Evolutionary conservation across 176 grass and related monocot species (phyloP), one percentile per base, ranked within the genome.

Genomic region (Aegilops sharonensis): DNA sequence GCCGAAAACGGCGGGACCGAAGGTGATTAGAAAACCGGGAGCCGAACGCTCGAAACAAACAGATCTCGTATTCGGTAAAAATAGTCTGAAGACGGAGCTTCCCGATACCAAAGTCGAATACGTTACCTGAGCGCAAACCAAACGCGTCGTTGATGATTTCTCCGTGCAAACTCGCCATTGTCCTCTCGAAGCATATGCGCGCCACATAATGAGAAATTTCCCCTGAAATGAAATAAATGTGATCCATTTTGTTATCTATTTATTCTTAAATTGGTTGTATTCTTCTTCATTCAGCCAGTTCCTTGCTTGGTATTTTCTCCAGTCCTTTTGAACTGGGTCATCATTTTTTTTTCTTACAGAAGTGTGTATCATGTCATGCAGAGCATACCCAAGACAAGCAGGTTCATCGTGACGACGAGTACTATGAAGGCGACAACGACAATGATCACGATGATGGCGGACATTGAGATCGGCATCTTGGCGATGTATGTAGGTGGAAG

Each of bases 351-450:
- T 21, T 2, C 4, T 59, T 48, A 23, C 23, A 52, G 3, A 80
- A 86, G 20, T 87, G 71, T 69, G 27, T 83, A 11, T 73, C 42
- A 62, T 86, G 21, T 66, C 85, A 72, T 77, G 34, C 82, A 98
- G 96, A 95, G 86, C 91, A 95, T 89, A 91, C 88, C 27, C 88
- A 91, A 72, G 96, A 98, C 59, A 98, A 88, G 66, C 91, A 95
- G 83, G 86, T 98, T 86, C 88, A 98, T 29, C 81, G 96, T 34
- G 96, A 95, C 25, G 93, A 98, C 1, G 96, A 98, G 35, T 98
- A 98, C 68, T 98, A 95, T 23, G 93, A 95, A 75, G 93, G 93
- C 11, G 96, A 98, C 80, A 91, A 98, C 48, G 96, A 98, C 76
- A 94, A 95, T 13, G 96, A 98, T 88, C 93, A 92, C 67, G 89